phyloP scores from a whole-genome alignment of 116 monocot genomes.

The Dioscorea cayenensis region DNA sequence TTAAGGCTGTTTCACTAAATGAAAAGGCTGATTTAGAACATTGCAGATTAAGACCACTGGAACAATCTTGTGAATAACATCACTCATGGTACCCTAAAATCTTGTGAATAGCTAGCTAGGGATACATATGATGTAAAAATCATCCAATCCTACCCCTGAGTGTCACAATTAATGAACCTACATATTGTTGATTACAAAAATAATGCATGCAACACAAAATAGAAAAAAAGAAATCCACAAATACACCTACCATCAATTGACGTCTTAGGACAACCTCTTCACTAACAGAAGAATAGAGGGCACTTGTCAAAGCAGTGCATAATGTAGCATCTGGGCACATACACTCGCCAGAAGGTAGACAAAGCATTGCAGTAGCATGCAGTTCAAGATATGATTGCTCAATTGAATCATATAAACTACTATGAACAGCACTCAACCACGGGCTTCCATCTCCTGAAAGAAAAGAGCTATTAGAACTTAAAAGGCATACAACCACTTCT shows the following conservation, averaged over 20 bases:
- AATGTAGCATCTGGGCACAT: slow-evolving; percentile 82
- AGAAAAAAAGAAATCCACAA: background rate
- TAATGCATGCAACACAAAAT: background rate
- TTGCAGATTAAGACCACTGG: no score
- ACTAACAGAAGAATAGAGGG: slow-evolving; percentile 70
- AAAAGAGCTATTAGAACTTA: slow-evolving; percentile 1
- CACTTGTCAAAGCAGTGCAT: slow-evolving; percentile 88
- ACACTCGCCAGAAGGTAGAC: slow-evolving; percentile 90
- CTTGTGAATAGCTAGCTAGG: no score
- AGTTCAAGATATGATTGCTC: slow-evolving; percentile 64
- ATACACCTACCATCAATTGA: slow-evolving; percentile 47
- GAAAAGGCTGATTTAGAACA: no score
- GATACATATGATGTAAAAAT: no score
- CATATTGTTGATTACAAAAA: no score
- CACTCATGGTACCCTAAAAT: no score
- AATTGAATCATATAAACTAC: slow-evolving; percentile 23
- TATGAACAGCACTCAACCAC: slow-evolving; percentile 59
- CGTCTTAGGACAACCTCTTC: slow-evolving; percentile 75
- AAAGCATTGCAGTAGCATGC: slow-evolving; percentile 81
- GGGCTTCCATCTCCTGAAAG: slow-evolving; percentile 48
- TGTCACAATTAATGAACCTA: no score
- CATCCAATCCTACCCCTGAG: no score
- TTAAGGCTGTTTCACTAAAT: no score
- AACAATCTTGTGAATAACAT: no score
- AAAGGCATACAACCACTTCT: background rate